Conservation (phyloP, 192 early-diverging fungal species). For the Coemansia sp. region DNA sequence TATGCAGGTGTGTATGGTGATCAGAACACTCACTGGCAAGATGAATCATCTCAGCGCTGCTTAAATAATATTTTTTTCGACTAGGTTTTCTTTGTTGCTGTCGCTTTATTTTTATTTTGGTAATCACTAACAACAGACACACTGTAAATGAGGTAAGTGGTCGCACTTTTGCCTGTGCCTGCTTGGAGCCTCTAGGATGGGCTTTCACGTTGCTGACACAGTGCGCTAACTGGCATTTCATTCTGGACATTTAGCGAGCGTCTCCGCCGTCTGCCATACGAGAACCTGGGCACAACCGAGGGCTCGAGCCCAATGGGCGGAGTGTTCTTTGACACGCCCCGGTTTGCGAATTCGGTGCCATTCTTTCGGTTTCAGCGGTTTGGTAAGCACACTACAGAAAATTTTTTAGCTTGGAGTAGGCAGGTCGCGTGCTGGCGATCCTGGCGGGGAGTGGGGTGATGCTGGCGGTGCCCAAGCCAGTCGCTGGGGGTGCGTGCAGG, state of each 20-base stretch:
- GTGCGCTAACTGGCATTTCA: not conserved
- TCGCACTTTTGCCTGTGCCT: not conserved
- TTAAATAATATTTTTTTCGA: not conserved
- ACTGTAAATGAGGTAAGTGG: constrained; percentile 5
- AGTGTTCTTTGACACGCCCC: constrained; percentile 49
- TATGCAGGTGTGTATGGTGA: not conserved
- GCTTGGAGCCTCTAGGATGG: not conserved
- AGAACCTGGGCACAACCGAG: constrained; percentile 41
- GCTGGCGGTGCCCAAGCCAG: not conserved
- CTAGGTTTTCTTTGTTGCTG: not conserved
- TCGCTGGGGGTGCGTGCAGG: not conserved
- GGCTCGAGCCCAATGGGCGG: constrained; percentile 48
- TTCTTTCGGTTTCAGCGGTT: constrained; percentile 53
- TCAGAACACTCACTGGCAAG: not conserved
- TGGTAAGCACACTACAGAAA: constrained; percentile 21
- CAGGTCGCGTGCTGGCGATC: constrained; percentile 21
- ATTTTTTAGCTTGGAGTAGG: not conserved
- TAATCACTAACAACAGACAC: not conserved
- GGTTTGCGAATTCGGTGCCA: constrained; percentile 52
- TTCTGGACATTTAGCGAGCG: constrained; percentile 29
- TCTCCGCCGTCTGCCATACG: constrained; percentile 48
- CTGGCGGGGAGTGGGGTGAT: not conserved
- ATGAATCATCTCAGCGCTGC: not conserved
- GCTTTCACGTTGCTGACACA: not conserved
- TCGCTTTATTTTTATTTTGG: not conserved